Evolutionary conservation across 1,139 yeast species (phyloP), one percentile per base, ranked within the genome.

Genomic region (Candida sanyaensis): DNA sequence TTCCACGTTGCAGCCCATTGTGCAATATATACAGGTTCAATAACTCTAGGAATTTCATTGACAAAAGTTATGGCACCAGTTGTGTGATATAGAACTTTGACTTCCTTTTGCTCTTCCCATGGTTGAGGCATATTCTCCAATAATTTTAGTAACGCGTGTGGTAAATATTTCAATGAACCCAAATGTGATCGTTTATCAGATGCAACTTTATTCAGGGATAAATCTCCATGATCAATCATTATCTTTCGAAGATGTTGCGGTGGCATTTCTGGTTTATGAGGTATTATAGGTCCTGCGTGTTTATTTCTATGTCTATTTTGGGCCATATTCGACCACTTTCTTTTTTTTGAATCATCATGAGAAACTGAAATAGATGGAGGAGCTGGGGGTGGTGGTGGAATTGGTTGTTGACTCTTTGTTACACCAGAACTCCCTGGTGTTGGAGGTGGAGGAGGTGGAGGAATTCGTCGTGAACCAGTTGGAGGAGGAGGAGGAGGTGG

Each of bases 81-180:
- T 21, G 81, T 79, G 61, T 93, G 99, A 62, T 93, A 93, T 40
- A 93, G 67, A 7, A 93, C 98, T 51, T 81, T 83, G 10, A 95
- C 99, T 47, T 88, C 96, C 50, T 88, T 88, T 1, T 80, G 73
- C 50, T 82, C 81, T 64, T 95, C 98, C 99, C 99, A 95, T 1
- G 99, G 99, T 63, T 91, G 97, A 0, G 99, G 99, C 93, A 95
- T 93, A 59, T 91, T 92, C 61, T 95, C 99, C 43, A 95, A 63
- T 33, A 95, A 76, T 65, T 95, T 95, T 52, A 91, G 66, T 1
- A 92, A 81, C 0, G 99, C 97, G 68, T 93, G 98, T 0, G 99
- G 99, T 84, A 95, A 80, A 66, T 87, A 95, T 66, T 92, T 93
- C 50, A 95, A 73, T 0, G 98, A 93, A 1, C 98, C 97, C 27